Evolutionary conservation across 129 eudicot genomes (phyloP).

Genomic region (Cynara cardunculus): DNA sequence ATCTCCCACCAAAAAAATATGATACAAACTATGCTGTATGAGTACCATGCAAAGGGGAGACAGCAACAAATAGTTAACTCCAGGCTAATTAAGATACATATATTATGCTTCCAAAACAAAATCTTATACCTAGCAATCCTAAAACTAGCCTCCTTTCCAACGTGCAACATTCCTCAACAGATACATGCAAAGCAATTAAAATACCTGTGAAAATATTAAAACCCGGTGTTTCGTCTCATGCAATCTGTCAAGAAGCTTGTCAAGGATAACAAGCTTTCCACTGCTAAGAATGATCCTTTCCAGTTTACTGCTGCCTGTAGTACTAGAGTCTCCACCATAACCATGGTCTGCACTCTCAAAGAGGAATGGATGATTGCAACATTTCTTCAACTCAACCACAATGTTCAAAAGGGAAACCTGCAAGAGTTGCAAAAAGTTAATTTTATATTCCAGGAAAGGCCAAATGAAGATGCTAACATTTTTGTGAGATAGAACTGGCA

Average conservation of each 20-base stretch:
- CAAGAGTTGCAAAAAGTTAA: constrained; percentile 11
- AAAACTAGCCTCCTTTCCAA: background rate
- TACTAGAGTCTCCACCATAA: constrained; percentile 89
- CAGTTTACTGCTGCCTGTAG: constrained; percentile 81
- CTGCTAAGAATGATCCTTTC: constrained; percentile 88
- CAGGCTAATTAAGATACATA: background rate
- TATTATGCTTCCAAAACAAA: background rate
- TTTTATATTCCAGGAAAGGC: background rate
- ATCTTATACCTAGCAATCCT: background rate
- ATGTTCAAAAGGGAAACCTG: constrained; percentile 95
- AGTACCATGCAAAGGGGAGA: background rate
- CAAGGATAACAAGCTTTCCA: constrained; percentile 95
- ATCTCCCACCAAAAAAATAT: background rate
- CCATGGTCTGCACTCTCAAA: constrained; percentile 99
- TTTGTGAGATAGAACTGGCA: background rate
- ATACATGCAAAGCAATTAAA: background rate
- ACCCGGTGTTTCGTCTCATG: constrained; percentile 96
- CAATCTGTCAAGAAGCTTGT: constrained; percentile 86
- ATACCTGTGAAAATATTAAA: constrained; percentile 92
- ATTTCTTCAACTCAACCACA: constrained; percentile 98
- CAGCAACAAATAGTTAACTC: background rate
- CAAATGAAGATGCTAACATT: background rate
- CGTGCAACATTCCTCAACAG: background rate
- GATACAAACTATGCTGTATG: background rate
- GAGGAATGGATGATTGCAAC: constrained; percentile 96